A percentile compares a stretch with the other conserved stretches of the same genome.
Evolutionary conservation across 139 green algal genomes (phyloP).

Genomic region (Micractinium conductrix): DNA sequence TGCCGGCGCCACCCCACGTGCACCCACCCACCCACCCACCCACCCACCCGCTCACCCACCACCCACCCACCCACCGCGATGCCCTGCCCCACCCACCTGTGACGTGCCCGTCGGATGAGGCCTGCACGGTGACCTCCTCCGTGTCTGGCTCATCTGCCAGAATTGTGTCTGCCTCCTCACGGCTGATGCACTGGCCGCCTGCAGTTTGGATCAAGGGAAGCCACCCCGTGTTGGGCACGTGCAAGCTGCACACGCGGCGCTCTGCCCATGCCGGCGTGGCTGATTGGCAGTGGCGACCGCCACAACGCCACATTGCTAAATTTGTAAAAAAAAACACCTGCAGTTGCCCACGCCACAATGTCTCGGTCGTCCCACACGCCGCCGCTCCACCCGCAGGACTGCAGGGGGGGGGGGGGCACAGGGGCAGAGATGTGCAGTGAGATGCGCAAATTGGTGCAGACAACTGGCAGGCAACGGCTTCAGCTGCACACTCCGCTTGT

Average conservation of each 20-base stretch:
- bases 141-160: conserved; percentile 32
- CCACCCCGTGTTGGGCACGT: too few relatives aligned
- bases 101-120: conserved; percentile 42
- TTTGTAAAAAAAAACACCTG: too few relatives aligned
- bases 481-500: background rate
- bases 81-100: background rate
- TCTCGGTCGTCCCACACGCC: conserved; percentile 77
- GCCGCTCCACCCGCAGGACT: conserved; percentile 58
- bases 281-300: too few relatives aligned
- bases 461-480: background rate
- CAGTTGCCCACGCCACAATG: conserved; percentile 30
- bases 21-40: too few relatives aligned
- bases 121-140: conserved; percentile 42
- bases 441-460: too few relatives aligned
- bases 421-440: background rate
- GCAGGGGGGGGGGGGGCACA: background rate
- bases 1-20: too few relatives aligned
- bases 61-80: background rate
- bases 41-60: background rate
- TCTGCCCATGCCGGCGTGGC: too few relatives aligned
- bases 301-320: too few relatives aligned
- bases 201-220: too few relatives aligned
- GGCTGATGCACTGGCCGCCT: conserved; percentile 59
- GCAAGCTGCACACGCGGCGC: too few relatives aligned
- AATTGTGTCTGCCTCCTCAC: conserved; percentile 23